phyloP scores from a whole-genome alignment of 257 asterid genomes.

The Nicotiana paniculata region DNA sequence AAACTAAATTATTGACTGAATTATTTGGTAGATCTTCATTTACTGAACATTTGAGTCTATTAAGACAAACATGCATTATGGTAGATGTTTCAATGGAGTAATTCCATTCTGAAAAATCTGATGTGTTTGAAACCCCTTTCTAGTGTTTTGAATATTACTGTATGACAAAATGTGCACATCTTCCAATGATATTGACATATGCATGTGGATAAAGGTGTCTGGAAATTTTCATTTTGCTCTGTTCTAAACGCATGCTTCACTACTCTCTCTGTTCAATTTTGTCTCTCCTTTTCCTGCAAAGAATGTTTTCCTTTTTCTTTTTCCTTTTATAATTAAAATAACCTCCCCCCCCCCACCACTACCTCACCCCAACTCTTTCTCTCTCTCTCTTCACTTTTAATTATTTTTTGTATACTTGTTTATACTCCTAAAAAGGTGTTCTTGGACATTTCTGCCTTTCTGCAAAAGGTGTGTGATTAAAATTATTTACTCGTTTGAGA shows the following conservation, averaged over 20 bases:
- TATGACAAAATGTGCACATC: constrained; percentile 16
- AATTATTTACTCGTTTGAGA: background rate
- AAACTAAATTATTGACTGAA: too few species aligned
- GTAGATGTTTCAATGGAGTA: too few species aligned
- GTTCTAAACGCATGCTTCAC: constrained; percentile 7
- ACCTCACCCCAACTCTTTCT: too few species aligned
- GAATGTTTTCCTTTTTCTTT: background rate
- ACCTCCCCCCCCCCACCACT: too few species aligned
- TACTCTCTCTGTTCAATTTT: background rate
- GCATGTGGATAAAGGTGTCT: constrained; percentile 3
- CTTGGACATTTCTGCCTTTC: background rate
- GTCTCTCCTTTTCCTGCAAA: too few species aligned
- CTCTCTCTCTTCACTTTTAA: background rate
- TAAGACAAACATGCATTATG: background rate
- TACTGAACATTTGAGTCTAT: background rate
- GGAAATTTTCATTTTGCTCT: background rate
- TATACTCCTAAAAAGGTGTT: background rate
- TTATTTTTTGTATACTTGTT: background rate
- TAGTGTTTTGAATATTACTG: background rate
- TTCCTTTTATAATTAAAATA: too few species aligned
- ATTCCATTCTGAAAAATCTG: background rate
- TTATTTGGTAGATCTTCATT: background rate
- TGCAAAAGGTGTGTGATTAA: background rate
- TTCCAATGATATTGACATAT: constrained; percentile 8
- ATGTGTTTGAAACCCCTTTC: background rate